phyloP scores from a whole-genome alignment of 2,329 filamentous ascomycete species.

The Seiridium cupressi region DNA sequence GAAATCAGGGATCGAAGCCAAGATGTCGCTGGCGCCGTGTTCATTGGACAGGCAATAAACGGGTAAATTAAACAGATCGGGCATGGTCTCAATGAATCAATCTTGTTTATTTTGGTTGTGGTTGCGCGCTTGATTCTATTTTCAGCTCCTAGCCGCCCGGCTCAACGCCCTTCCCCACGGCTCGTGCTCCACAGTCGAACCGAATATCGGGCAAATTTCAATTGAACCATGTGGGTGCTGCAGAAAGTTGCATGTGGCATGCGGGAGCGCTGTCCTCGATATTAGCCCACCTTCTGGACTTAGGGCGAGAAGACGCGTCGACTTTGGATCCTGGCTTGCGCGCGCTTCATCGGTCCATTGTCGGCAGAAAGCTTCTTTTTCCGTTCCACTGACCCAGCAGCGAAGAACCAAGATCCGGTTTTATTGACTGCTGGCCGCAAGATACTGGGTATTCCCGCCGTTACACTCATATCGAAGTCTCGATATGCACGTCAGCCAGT shows the following conservation, averaged over 20 bases:
- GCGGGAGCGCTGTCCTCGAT: background rate
- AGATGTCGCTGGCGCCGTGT: background rate
- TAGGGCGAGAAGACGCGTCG: no score
- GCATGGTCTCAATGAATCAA: background rate
- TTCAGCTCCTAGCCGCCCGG: conserved; percentile 3
- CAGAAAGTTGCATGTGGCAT: background rate
- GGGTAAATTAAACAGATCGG: background rate
- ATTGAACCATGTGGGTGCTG: background rate
- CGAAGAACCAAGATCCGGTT: background rate
- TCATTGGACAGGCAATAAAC: background rate
- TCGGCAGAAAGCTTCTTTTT: background rate
- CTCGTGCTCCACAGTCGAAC: background rate
- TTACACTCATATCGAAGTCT: background rate
- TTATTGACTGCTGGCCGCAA: background rate
- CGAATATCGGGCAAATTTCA: conserved; percentile 4
- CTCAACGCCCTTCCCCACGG: background rate
- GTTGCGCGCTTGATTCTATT: conserved; percentile 10
- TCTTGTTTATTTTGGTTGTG: conserved; percentile 5
- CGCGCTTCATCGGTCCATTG: background rate
- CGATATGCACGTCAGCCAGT: conserved; percentile 1
- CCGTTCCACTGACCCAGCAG: background rate
- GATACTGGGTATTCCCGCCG: background rate
- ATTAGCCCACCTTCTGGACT: background rate
- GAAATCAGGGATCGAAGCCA: background rate
- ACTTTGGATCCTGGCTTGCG: background rate